These are phyloP conservation scores for Chytridium lagenaria DNA, from an alignment of 371 early-diverging fungal species.

Conservation along the genomic window DNA sequence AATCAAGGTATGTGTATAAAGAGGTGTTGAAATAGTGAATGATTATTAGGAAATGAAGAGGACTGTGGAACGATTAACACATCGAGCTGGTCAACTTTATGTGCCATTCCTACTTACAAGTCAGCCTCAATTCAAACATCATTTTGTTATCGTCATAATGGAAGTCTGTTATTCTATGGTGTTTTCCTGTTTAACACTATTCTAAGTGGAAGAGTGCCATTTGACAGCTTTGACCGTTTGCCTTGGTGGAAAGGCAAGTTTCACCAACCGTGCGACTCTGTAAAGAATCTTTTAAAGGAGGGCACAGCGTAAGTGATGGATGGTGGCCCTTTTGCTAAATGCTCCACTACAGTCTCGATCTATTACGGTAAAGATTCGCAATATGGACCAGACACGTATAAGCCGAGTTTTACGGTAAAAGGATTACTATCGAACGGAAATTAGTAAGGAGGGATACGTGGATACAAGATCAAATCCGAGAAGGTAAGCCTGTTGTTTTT, in stretches of 20 bases:
- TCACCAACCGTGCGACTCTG: constrained; percentile 84
- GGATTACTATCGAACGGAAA: constrained; percentile 81
- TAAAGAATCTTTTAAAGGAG: constrained; percentile 83
- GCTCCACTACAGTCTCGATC: constrained; percentile 56
- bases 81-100: constrained; percentile 91
- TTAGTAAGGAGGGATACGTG: constrained; percentile 72
- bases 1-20: not conserved
- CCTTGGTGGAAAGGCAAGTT: constrained; percentile 87
- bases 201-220: constrained; percentile 86
- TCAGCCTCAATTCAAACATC: constrained; percentile 84
- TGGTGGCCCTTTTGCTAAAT: constrained; percentile 1
- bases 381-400: constrained; percentile 80
- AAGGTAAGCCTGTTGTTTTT: constrained; percentile 49
- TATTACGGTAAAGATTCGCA: constrained; percentile 78
- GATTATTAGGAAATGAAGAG: constrained; percentile 18
- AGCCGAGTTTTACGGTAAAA: constrained; percentile 81
- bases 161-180: constrained; percentile 63
- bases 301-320: constrained; percentile 66
- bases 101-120: constrained; percentile 85
- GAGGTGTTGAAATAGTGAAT: not conserved
- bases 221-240: constrained; percentile 88
- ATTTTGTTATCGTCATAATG: constrained; percentile 95
- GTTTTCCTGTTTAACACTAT: not conserved
- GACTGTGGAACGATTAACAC: constrained; percentile 71
- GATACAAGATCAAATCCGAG: constrained; percentile 77